These are phyloP conservation scores for Tricholoma sp. DNA, from an alignment of 768 basidiomycete species.

Conservation along the genomic window DNA sequence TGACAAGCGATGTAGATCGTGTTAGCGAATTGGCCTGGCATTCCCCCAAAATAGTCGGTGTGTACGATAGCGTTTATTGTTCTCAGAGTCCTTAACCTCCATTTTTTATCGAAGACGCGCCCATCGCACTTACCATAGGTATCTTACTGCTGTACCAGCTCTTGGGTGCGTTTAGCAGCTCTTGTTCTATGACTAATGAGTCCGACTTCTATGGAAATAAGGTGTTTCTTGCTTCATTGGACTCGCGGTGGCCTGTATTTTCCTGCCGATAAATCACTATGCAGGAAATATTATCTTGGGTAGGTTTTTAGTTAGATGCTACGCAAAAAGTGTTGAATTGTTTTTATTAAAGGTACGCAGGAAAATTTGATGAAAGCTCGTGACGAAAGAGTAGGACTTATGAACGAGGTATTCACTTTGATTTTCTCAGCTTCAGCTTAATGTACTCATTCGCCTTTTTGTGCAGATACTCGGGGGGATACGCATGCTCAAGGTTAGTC, in stretches of 20 bases:
- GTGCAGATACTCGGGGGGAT: conserved; percentile 77
- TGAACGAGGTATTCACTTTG: conserved; percentile 59
- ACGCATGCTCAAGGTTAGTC: conserved; percentile 75
- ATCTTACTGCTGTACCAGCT: conserved; percentile 71
- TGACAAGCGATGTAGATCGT: conserved; percentile 89
- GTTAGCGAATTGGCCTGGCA: conserved; percentile 84
- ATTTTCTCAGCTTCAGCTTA: background rate
- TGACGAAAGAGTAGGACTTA: conserved; percentile 84
- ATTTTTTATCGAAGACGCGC: conserved; percentile 46
- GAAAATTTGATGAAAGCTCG: conserved; percentile 89
- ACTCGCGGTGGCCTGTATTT: conserved; percentile 66
- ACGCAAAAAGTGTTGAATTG: too few relatives aligned
- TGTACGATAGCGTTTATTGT: background rate
- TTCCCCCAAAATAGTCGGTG: conserved; percentile 68
- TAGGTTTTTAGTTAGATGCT: background rate
- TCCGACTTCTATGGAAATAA: conserved; percentile 8
- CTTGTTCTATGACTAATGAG: too few relatives aligned
- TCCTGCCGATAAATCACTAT: conserved; percentile 76
- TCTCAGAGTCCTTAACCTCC: too few relatives aligned
- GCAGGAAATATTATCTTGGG: conserved; percentile 74
- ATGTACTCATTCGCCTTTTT: background rate
- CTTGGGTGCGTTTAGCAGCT: too few relatives aligned
- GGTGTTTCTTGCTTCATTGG: conserved; percentile 74
- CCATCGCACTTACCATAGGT: conserved; percentile 73
- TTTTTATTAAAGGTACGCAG: conserved; percentile 39